These are phyloP conservation scores for Phragmites australis DNA, from an alignment of 176 grass and related monocot genomes.

Conservation along the genomic window DNA sequence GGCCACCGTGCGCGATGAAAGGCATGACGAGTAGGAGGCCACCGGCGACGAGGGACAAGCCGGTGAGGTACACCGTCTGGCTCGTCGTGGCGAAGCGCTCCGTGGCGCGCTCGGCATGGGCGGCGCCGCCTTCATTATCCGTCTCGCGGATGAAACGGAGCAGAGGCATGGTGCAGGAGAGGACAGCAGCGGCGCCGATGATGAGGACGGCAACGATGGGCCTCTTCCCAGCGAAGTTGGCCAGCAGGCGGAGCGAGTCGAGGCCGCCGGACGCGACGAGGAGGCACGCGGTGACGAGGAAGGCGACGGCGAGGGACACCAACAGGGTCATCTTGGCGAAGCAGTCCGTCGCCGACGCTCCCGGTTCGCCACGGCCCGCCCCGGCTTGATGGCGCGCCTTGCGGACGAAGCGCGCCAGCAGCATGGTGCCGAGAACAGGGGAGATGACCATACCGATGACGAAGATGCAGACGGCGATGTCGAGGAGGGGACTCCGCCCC, in stretches of 20 bases:
- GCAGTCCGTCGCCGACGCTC: neutral
- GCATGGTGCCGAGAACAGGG: neutral
- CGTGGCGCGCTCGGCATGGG: neutral
- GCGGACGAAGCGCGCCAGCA: slow-evolving; percentile 11
- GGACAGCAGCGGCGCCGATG: neutral
- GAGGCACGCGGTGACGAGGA: neutral
- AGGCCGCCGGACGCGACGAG: too few relatives aligned
- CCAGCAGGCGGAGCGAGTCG: neutral
- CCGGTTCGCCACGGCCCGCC: neutral
- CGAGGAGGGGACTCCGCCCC: neutral
- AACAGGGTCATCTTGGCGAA: neutral
- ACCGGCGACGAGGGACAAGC: too few relatives aligned
- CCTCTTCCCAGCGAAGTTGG: neutral
- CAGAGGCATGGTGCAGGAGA: neutral
- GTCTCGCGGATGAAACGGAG: neutral
- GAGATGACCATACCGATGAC: neutral
- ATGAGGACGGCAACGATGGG: too few relatives aligned
- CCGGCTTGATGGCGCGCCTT: neutral
- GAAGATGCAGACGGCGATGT: neutral
- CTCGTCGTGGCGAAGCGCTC: too few relatives aligned
- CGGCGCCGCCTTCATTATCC: too few relatives aligned
- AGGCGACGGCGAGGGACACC: neutral
- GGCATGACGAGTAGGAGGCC: neutral
- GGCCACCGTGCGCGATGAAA: neutral
- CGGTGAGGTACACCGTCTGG: neutral